These are phyloP conservation scores for Parachaetomium inaequale DNA, from an alignment of 495 filamentous ascomycete genomes.

Conservation along the genomic window DNA sequence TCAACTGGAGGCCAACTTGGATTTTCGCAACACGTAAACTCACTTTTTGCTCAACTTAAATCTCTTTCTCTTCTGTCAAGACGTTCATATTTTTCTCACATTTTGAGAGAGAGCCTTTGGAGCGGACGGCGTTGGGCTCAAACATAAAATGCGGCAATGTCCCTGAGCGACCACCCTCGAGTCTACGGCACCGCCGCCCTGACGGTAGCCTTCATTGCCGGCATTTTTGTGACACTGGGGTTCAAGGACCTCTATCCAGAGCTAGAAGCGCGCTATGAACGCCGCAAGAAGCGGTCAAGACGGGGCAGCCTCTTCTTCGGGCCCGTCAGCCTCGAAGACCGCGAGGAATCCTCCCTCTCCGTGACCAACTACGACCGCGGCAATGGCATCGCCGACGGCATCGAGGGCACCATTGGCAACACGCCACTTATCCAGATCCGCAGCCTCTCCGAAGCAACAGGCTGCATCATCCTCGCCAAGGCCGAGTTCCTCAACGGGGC, in stretches of 20 bases:
- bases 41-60: neutral
- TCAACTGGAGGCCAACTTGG: neutral
- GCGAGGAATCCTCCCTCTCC: slow-evolving; percentile 28
- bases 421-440: slow-evolving; percentile 88
- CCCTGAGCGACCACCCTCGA: slow-evolving; percentile 52
- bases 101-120: neutral
- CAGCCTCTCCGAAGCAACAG: slow-evolving; percentile 84
- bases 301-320: slow-evolving; percentile 39
- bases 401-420: slow-evolving; percentile 91
- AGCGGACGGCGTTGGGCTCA: neutral
- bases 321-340: slow-evolving; percentile 53
- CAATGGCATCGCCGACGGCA: slow-evolving; percentile 56
- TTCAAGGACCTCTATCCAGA: slow-evolving; percentile 73
- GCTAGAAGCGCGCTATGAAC: slow-evolving; percentile 58
- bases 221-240: slow-evolving; percentile 65
- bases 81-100: neutral
- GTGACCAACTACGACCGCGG: slow-evolving; percentile 16
- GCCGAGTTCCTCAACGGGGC: slow-evolving; percentile 96
- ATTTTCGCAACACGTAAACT: neutral
- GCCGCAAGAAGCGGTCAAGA: slow-evolving; percentile 27
- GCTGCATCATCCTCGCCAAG: slow-evolving; percentile 89
- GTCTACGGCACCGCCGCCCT: slow-evolving; percentile 57
- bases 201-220: slow-evolving; percentile 67
- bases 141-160: slow-evolving; percentile 34
- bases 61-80: neutral